Evolutionary conservation across 352 stramenopile genomes (phyloP), one percentile per base, ranked within the genome.

Genomic region (Globisporangium emineosum): DNA sequence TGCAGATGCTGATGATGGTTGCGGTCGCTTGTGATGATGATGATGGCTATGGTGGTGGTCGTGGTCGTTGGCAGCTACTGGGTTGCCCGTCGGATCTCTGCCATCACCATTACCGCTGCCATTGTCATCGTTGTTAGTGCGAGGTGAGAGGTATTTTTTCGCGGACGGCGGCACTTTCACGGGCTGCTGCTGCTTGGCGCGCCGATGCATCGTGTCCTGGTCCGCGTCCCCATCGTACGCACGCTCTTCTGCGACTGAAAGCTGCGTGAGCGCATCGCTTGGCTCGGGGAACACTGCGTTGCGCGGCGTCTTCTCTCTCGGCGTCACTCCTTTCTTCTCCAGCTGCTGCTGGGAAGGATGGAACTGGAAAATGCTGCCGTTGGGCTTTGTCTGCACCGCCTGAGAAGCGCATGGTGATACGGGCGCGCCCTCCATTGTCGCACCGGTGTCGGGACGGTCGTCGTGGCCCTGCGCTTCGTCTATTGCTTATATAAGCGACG

Each of bases 251-350:
- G 64, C 51, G 15, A 62, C 25, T 4, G 57, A 23, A 12, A 70
- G 53, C 32, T 57, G 50, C 0, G 23, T 21, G n/a, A 56, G 37
- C 25, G 27, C 49, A 12, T 78, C 62, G 6, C 54, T 69, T 13
- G 79, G 60, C 53, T 84, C 68, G 0, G 76, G 76, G 17, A 77
- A 66, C 40, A 83, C 56, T 5, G 81, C 33, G 19, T 81, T 81
- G 12, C 73, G 60, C 19, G 76, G 77, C 7, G 74, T 81, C 13
- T 64, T 74, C 40, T 40, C 29, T 55, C 30, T 57, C 27, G 60
- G 54, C 4, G 50, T 62, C 54, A 53, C 52, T 4, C n/a, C 42
- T 29, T 68, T 62, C 69, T 77, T 79, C 15, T 49, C 27, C 27
- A 56, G 21, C 45, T 52, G 10, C 13, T 76, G 72, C 27, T 68